These are phyloP conservation scores for Phallus indusiatus DNA, from an alignment of 768 basidiomycete species.

Conservation along the genomic window DNA sequence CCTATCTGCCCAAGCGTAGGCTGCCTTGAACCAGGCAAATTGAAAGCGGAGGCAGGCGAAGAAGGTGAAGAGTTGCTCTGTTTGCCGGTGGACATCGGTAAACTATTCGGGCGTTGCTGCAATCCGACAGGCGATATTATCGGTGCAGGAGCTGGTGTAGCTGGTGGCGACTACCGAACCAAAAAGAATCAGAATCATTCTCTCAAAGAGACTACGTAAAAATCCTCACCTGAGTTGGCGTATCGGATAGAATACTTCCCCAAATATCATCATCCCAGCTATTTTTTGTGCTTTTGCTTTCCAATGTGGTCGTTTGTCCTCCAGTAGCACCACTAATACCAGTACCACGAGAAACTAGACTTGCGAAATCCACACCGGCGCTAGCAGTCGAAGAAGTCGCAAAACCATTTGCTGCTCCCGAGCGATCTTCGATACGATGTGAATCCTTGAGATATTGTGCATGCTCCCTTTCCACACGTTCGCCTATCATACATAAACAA, in stretches of 20 bases:
- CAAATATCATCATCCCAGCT: constrained; percentile 81
- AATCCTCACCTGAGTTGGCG: constrained; percentile 22
- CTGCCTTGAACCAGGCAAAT: constrained; percentile 23
- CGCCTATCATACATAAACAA: constrained; percentile 33
- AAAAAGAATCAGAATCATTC: constrained; percentile 10
- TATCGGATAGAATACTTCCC: constrained; percentile 61
- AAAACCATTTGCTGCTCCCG: constrained; percentile 31
- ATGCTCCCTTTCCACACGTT: constrained; percentile 90
- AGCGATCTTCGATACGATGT: constrained; percentile 79
- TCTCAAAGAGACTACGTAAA: not conserved
- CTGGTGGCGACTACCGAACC: constrained; percentile 19
- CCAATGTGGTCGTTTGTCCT: constrained; percentile 31
- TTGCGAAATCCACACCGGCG: constrained; percentile 72
- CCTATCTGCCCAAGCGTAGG: constrained; percentile 10
- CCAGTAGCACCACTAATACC: not conserved
- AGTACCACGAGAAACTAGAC: constrained; percentile 48
- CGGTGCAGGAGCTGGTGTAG: not conserved
- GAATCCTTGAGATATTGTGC: constrained; percentile 88
- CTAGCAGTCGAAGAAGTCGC: constrained; percentile 23
- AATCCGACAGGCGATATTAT: not conserved
- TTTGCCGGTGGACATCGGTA: not conserved
- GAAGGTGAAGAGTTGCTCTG: constrained; percentile 14
- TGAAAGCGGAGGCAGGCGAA: constrained; percentile 14
- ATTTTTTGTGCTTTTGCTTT: constrained; percentile 27
- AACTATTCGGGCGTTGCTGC: not conserved